Evolutionary conservation across 176 grass and related monocot genomes (phyloP).

Genomic region (Paspalum notatum): DNA sequence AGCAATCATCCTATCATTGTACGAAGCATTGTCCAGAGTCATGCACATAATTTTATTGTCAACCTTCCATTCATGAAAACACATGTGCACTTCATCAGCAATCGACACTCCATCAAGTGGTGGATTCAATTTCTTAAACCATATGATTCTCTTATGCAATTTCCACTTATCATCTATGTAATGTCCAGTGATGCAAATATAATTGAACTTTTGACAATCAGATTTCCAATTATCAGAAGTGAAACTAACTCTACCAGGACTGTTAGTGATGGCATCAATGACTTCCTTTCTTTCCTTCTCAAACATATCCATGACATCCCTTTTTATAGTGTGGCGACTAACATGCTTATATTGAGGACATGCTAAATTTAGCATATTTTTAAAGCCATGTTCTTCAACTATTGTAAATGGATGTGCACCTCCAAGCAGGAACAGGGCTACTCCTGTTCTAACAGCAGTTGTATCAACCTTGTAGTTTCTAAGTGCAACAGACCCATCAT

Average conservation of each 20-base stretch:
- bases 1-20: background rate
- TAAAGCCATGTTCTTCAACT: background rate
- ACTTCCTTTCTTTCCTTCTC: background rate
- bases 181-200: background rate
- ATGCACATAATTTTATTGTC: background rate
- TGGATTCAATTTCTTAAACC: background rate
- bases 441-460: too few relatives aligned
- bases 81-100: constrained; percentile 3
- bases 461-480: background rate
- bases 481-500: background rate
- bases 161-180: constrained; percentile 7
- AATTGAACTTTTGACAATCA: background rate
- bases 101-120: background rate
- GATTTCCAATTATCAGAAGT: background rate
- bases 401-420: background rate
- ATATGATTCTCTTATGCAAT: background rate
- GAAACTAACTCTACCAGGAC: background rate
- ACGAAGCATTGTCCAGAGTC: background rate
- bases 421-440: background rate
- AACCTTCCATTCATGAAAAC: background rate
- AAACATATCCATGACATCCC: background rate
- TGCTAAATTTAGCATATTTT: background rate
- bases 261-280: background rate
- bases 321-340: background rate
- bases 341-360: background rate